Evolutionary conservation across 352 stramenopile genomes (phyloP).

Genomic region (Phytophthora niederhauseri): DNA sequence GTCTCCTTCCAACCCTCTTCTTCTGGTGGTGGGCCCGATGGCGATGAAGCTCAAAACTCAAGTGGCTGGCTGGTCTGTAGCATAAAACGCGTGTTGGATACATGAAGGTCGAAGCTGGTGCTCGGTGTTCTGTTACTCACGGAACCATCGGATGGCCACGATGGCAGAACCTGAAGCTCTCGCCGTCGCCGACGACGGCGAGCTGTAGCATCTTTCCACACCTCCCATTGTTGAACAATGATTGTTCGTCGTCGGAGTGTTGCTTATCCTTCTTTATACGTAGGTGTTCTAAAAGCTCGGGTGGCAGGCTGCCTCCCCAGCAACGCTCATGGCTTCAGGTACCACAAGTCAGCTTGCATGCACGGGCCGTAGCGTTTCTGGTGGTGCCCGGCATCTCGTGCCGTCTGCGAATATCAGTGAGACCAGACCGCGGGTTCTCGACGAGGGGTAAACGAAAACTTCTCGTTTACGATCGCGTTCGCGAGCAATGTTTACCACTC

Average conservation of each 20-base stretch:
- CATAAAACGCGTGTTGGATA: constrained; percentile 32
- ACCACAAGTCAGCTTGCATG: neutral
- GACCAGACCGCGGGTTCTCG: constrained; percentile 3
- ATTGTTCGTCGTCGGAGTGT: neutral
- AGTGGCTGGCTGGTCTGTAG: constrained; percentile 20
- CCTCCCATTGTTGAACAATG: too few species aligned
- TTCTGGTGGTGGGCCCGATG: neutral
- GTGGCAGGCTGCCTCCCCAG: too few species aligned
- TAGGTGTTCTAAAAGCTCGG: too few species aligned
- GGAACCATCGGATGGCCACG: constrained; percentile 10
- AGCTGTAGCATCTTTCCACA: neutral
- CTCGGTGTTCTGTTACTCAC: constrained; percentile 18
- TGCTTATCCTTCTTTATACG: neutral
- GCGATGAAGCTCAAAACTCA: neutral
- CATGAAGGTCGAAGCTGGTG: constrained; percentile 11
- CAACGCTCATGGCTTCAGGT: too few species aligned
- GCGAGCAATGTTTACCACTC: constrained; percentile 1
- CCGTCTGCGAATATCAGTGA: constrained; percentile 3
- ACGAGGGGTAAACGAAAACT: too few species aligned
- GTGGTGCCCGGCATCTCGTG: constrained; percentile 3
- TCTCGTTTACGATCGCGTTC: constrained; percentile 1
- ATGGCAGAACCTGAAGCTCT: neutral
- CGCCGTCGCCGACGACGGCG: neutral
- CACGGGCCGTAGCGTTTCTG: neutral
- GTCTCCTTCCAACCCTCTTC: neutral